These are phyloP conservation scores for Leucocoprinus sp. DNA, from an alignment of 768 basidiomycete species.

Conservation along the genomic window DNA sequence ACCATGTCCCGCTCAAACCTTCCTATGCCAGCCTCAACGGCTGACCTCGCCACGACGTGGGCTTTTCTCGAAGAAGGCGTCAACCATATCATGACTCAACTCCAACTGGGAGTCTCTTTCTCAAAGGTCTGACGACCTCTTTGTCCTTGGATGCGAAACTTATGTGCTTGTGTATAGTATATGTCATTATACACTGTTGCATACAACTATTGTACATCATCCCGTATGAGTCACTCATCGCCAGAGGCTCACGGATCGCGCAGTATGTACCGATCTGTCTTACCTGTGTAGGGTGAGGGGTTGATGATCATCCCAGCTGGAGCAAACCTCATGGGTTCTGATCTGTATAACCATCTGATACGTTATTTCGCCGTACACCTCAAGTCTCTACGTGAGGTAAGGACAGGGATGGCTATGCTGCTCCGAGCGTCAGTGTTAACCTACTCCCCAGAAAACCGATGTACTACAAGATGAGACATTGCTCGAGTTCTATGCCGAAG, in stretches of 20 bases:
- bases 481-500: slow-evolving; percentile 80
- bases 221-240: slow-evolving; percentile 19
- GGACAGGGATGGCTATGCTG: slow-evolving; percentile 9
- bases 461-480: slow-evolving; percentile 79
- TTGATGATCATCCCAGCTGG: slow-evolving; percentile 50
- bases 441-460: slow-evolving; percentile 56
- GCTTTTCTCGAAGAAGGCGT: slow-evolving; percentile 79
- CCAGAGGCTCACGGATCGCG: slow-evolving; percentile 34
- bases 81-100: slow-evolving; percentile 88
- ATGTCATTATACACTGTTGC: slow-evolving; percentile 89
- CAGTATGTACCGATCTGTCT: slow-evolving; percentile 38
- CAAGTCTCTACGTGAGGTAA: slow-evolving; percentile 47
- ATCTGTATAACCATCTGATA: slow-evolving; percentile 92
- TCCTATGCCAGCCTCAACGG: slow-evolving; percentile 56
- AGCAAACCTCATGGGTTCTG: slow-evolving; percentile 93
- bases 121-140: slow-evolving; percentile 38
- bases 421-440: slow-evolving; percentile 17
- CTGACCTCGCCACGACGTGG: slow-evolving; percentile 84
- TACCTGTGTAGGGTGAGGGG: neutral
- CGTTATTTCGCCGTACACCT: slow-evolving; percentile 85
- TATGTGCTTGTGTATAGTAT: slow-evolving; percentile 37
- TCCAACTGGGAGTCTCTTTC: slow-evolving; percentile 83
- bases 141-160: neutral
- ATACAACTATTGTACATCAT: slow-evolving; percentile 96
- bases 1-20: slow-evolving; percentile 27